phyloP scores from a whole-genome alignment of 164 flowering plant species.

The Stephania yunnanensis region DNA sequence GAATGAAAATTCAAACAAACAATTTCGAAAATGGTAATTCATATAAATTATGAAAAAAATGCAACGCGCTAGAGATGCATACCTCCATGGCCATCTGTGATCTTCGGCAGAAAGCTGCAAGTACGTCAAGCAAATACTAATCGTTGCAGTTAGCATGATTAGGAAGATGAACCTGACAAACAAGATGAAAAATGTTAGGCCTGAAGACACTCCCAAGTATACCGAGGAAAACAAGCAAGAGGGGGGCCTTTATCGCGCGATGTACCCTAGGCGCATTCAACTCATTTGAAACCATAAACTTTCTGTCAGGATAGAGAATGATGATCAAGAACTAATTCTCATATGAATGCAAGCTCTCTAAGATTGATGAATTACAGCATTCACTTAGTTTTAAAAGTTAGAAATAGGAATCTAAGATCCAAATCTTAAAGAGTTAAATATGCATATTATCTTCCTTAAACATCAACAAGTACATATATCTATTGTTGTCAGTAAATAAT shows the following conservation, averaged over 20 bases:
- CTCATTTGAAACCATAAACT: slow-evolving; percentile 27
- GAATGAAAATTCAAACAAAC: not conserved
- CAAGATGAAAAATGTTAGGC: no score
- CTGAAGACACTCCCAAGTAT: no score
- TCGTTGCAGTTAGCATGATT: slow-evolving; percentile 41
- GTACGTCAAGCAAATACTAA: slow-evolving; percentile 64
- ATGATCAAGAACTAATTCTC: no score
- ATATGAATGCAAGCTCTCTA: no score
- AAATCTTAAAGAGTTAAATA: no score
- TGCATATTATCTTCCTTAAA: no score
- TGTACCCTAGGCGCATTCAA: slow-evolving; percentile 28
- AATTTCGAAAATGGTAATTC: not conserved
- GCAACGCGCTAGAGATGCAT: slow-evolving; percentile 12
- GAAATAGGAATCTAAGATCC: no score
- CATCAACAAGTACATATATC: no score
- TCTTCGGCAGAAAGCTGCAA: slow-evolving; percentile 78
- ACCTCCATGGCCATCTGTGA: slow-evolving; percentile 96
- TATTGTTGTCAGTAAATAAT: no score
- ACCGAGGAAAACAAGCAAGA: no score
- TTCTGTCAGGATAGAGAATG: slow-evolving; percentile 12
- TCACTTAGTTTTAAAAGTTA: no score
- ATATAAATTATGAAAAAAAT: not conserved
- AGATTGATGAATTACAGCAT: no score
- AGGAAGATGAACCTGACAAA: slow-evolving; percentile 55
- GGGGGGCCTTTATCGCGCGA: slow-evolving; percentile 23